Base-by-base conservation (phyloP, 257 asterid genomes). In the Solanum neorickii region DNA sequence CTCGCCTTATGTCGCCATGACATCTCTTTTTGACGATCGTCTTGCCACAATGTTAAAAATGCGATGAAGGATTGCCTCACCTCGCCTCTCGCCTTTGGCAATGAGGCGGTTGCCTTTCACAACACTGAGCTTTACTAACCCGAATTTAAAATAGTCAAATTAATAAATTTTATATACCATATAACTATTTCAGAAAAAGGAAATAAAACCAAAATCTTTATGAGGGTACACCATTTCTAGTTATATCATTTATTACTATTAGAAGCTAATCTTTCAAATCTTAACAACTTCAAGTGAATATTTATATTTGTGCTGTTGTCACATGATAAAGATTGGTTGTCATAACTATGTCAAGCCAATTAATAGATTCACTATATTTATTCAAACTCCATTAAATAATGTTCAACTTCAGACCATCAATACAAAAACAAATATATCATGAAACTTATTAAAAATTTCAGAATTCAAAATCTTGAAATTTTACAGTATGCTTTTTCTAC, bases 381-480 rank as follows among this genome's bases (percentile, higher is more conserved):
- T 80, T 80, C 85, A 16, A 75, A 80, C 85, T 49, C 46, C 29
- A 82, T 49, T 18, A 49, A 49, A 82, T 9, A 82, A 18, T 49
- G 60, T 76, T 74, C 52, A 74, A 27, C 44, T 44, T 5, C 46
- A 82, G 27, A 60, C 84, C 74, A 83, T 29, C 44, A 86, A 82
- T 70, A 72, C 62, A 82, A 72, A 72, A 76, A 59, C 86, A 87
- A 86, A 73, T 62, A 39, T 86, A 44, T 75, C 74, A 29, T 10
- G 14, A 78, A 80, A 23, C 60, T 42, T 73, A 82, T 12, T 69
- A 12, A 82, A 10, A 1, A 5, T 18, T 52, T 74, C 37, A 83
- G 73, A 41, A 37, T 87, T 83, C 70, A 86, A 86, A 85, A 29
- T 84, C 66, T 83, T 85, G 87, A 42, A 82, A 18, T 49, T 49